Conservation (phyloP, 2,329 filamentous ascomycete genomes). For the Ceratocystis ficicola region DNA sequence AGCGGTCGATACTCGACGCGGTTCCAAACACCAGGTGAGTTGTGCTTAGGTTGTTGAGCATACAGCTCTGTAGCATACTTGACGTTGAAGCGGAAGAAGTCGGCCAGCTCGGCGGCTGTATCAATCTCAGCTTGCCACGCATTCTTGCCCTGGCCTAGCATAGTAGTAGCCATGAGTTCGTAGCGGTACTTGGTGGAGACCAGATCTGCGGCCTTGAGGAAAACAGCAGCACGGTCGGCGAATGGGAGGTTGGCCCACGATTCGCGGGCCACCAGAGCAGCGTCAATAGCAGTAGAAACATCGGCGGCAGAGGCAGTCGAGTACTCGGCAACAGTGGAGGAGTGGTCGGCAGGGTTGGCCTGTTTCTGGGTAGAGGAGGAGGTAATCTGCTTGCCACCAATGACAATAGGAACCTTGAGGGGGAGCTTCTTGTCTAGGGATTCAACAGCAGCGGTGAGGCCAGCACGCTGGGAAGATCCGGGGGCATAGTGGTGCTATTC, state of each 20-base stretch:
- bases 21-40: constrained; percentile 81
- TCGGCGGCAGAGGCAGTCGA: constrained; percentile 67
- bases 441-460: constrained; percentile 62
- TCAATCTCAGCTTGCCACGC: constrained; percentile 99
- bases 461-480: constrained; percentile 65
- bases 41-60: constrained; percentile 70
- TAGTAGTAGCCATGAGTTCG: constrained; percentile 90
- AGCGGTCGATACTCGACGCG: constrained; percentile 78
- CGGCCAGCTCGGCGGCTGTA: constrained; percentile 77
- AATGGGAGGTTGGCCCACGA: constrained; percentile 82
- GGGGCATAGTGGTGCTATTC: constrained; percentile 76
- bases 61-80: constrained; percentile 89
- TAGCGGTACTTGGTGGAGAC: constrained; percentile 88
- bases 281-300: constrained; percentile 66
- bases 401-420: constrained; percentile 66
- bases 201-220: constrained; percentile 90
- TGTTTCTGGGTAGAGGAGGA: constrained; percentile 56
- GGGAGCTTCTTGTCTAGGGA: constrained; percentile 55
- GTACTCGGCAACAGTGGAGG: constrained; percentile 65
- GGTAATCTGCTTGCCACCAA: constrained; percentile 61
- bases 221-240: constrained; percentile 79
- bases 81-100: constrained; percentile 91
- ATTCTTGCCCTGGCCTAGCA: constrained; percentile 96
- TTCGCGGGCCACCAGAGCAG: constrained; percentile 73
- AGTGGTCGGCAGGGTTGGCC: constrained; percentile 71